These are phyloP conservation scores for Conoideocrella luteorostrata DNA, from an alignment of 2,329 filamentous ascomycete genomes.

Conservation along the genomic window DNA sequence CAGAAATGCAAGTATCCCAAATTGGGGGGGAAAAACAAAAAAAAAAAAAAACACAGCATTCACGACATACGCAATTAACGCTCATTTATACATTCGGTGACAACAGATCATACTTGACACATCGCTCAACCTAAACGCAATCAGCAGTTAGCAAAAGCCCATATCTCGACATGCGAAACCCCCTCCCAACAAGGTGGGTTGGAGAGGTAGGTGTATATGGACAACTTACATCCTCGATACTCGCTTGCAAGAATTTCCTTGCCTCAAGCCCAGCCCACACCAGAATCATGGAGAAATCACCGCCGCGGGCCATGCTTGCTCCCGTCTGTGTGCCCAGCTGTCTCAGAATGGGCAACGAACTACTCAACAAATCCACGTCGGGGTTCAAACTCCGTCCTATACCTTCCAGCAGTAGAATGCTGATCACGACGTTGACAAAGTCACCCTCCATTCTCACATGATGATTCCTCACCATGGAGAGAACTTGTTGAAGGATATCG, in stretches of 20 bases:
- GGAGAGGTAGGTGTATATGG: slow-evolving; percentile 8
- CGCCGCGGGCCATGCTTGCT: slow-evolving; percentile 60
- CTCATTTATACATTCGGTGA: slow-evolving; percentile 71
- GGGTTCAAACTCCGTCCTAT: slow-evolving; percentile 87
- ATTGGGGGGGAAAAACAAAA: too few species aligned
- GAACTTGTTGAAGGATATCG: slow-evolving; percentile 84
- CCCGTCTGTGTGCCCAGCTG: slow-evolving; percentile 77
- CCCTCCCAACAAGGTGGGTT: slow-evolving; percentile 5
- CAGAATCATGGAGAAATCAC: slow-evolving; percentile 78
- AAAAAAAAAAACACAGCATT: too few species aligned
- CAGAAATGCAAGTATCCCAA: too few species aligned
- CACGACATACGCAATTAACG: background rate
- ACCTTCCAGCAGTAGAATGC: slow-evolving; percentile 86
- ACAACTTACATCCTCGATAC: slow-evolving; percentile 71
- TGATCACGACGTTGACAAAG: slow-evolving; percentile 97
- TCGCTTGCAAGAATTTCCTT: slow-evolving; percentile 81
- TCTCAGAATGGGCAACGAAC: slow-evolving; percentile 82
- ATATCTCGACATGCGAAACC: too few species aligned
- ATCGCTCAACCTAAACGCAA: slow-evolving; percentile 67
- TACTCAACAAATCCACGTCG: slow-evolving; percentile 75
- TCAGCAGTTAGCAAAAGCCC: too few species aligned
- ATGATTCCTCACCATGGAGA: slow-evolving; percentile 85
- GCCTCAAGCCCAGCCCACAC: slow-evolving; percentile 91
- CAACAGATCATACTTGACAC: slow-evolving; percentile 84
- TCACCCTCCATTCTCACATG: slow-evolving; percentile 94